These are phyloP conservation scores for Metschnikowia proteae DNA, from an alignment of 805 yeast genomes.

Conservation along the genomic window DNA sequence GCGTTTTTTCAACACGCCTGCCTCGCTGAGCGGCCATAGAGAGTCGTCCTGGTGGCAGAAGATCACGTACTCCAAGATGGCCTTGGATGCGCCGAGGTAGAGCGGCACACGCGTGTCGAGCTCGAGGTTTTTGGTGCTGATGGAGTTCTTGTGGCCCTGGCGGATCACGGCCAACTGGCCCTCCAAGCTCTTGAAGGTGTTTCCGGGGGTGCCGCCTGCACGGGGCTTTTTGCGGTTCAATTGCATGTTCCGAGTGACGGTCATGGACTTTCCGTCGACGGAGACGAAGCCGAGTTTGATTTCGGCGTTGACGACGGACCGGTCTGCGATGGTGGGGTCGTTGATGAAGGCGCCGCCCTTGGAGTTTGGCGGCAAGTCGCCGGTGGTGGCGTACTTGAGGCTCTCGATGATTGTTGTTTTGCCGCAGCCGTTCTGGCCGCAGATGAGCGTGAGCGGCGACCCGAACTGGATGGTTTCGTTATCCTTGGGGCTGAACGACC, in stretches of 20 bases:
- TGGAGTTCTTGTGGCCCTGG: conserved; percentile 64
- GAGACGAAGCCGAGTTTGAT: conserved; percentile 82
- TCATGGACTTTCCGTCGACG: conserved; percentile 72
- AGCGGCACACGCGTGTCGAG: conserved; percentile 78
- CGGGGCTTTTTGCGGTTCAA: conserved; percentile 52
- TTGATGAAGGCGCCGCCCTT: conserved; percentile 95
- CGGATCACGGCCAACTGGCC: conserved; percentile 74
- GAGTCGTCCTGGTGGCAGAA: conserved; percentile 98
- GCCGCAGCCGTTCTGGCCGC: conserved; percentile 96
- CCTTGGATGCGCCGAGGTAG: conserved; percentile 81
- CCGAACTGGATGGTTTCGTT: conserved; percentile 87
- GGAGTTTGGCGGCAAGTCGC: conserved; percentile 91
- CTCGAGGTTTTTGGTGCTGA: conserved; percentile 80
- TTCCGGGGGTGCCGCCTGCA: conserved; percentile 23
- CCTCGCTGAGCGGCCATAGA: conserved; percentile 94
- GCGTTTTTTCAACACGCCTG: conserved; percentile 79
- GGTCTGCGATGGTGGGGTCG: conserved; percentile 80
- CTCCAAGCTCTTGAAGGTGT: conserved; percentile 84
- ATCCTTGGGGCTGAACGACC: conserved; percentile 85
- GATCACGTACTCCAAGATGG: conserved; percentile 85
- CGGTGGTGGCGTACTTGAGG: conserved; percentile 89
- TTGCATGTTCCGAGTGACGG: conserved; percentile 82
- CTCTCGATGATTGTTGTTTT: conserved; percentile 96
- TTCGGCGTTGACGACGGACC: conserved; percentile 80
- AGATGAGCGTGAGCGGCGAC: conserved; percentile 85